Percentiles rank a stretch among this genome's conserved stretches.
Conservation (phyloP, 1,284 basidiomycete species). For the Pyrrhoderma lamaoense region DNA sequence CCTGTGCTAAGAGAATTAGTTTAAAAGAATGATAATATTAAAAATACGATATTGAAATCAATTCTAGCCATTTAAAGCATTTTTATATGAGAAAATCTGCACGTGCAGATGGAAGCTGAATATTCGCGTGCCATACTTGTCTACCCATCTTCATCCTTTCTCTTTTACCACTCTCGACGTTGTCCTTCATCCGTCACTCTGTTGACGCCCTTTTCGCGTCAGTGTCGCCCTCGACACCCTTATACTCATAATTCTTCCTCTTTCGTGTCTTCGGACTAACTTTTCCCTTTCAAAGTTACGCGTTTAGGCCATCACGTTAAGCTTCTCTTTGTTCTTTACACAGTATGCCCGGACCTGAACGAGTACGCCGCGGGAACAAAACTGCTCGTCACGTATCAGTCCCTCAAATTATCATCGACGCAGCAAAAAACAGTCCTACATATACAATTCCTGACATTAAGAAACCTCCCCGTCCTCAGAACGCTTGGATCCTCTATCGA, state of each 20-base stretch:
- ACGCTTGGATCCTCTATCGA: conserved; percentile 91
- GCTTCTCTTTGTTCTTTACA: conserved; percentile 9
- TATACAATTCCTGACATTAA: neutral
- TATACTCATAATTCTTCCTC: neutral
- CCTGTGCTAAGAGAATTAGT: too few species aligned
- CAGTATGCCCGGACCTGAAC: conserved; percentile 14
- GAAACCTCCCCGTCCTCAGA: conserved; percentile 67
- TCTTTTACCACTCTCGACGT: neutral
- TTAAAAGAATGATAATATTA: too few species aligned
- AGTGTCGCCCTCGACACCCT: conserved; percentile 2
- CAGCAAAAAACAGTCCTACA: neutral
- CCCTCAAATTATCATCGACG: conserved; percentile 5
- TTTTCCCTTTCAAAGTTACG: conserved; percentile 10
- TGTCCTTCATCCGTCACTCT: neutral
- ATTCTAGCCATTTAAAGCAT: too few species aligned
- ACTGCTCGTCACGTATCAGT: conserved; percentile 3
- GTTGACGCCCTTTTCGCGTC: conserved; percentile 5
- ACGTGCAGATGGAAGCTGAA: too few species aligned
- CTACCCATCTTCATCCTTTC: neutral
- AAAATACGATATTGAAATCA: too few species aligned
- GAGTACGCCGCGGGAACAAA: conserved; percentile 1
- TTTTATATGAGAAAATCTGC: too few species aligned
- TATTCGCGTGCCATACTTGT: too few species aligned
- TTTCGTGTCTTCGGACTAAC: neutral
- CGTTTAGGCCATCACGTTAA: neutral